Conservation (phyloP, 202 grass and related monocot species). For the Digitaria exilis region DNA sequence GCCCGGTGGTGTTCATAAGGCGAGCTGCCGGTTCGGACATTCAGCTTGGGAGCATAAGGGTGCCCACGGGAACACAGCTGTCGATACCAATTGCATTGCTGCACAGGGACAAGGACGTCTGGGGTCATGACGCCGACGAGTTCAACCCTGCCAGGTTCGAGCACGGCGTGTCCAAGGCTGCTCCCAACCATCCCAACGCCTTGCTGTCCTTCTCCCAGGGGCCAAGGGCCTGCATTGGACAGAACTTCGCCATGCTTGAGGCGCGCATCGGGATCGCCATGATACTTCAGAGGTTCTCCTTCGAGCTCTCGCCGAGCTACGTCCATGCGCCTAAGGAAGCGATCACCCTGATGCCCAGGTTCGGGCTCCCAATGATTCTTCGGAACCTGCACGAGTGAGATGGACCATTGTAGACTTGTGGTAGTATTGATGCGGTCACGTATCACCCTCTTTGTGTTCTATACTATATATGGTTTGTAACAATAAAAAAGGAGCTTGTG, state of each 20-base stretch:
- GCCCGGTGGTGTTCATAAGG: neutral
- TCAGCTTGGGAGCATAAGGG: neutral
- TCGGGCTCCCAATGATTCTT: constrained; percentile 32
- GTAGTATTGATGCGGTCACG: neutral
- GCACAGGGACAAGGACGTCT: constrained; percentile 29
- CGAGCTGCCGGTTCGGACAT: neutral
- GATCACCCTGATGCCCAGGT: constrained; percentile 27
- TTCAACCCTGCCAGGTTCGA: constrained; percentile 34
- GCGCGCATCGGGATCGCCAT: constrained; percentile 17
- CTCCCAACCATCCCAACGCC: constrained; percentile 6
- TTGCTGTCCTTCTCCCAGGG: constrained; percentile 25
- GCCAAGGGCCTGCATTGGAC: constrained; percentile 29
- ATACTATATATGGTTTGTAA: neutral
- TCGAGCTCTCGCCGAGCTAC: constrained; percentile 29
- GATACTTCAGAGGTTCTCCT: constrained; percentile 45
- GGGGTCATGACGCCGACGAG: constrained; percentile 20
- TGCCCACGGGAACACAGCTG: constrained; percentile 11
- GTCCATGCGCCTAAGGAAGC: constrained; percentile 27
- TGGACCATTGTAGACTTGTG: neutral
- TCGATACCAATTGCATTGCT: constrained; percentile 1
- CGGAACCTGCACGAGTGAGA: neutral
- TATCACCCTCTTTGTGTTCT: neutral
- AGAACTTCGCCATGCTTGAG: constrained; percentile 41
- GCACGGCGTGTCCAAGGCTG: constrained; percentile 6
- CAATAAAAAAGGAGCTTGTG: neutral